phyloP scores from a whole-genome alignment of 2,329 filamentous ascomycete species.

The Alternaria metachromatica region DNA sequence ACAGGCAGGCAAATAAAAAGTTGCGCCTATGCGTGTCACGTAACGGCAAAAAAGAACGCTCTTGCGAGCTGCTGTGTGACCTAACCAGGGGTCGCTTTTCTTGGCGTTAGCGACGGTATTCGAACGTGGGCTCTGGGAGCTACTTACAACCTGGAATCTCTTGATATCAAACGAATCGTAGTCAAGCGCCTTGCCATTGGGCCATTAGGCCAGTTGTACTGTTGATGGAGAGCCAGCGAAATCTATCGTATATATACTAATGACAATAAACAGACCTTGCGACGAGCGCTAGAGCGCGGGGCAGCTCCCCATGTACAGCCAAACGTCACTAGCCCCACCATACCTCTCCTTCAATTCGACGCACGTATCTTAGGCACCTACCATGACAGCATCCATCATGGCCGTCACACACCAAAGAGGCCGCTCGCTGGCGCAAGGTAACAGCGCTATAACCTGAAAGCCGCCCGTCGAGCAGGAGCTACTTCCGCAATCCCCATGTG shows the following conservation, averaged over 20 bases:
- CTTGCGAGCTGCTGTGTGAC: slow-evolving; percentile 10
- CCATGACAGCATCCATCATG: slow-evolving; percentile 4
- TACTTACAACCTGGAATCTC: slow-evolving; percentile 38
- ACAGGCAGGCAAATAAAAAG: neutral
- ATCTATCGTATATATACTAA: too few species aligned
- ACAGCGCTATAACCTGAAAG: neutral
- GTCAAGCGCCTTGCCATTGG: slow-evolving; percentile 65
- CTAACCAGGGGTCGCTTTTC: slow-evolving; percentile 27
- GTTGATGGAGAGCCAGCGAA: neutral
- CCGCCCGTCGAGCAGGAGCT: neutral
- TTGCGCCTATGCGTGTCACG: neutral
- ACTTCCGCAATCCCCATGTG: neutral
- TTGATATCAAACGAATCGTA: slow-evolving; percentile 52
- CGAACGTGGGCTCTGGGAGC: neutral
- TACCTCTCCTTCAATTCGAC: slow-evolving; percentile 3
- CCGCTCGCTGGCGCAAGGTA: too few species aligned
- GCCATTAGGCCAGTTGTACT: slow-evolving; percentile 48
- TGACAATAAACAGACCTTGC: too few species aligned
- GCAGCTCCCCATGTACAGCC: neutral
- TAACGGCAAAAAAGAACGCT: neutral
- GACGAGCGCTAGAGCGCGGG: neutral
- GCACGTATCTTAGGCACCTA: slow-evolving; percentile 8
- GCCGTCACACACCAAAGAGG: neutral
- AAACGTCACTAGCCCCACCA: slow-evolving; percentile 14
- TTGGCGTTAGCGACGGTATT: neutral